Conservation (phyloP, 768 basidiomycete genomes). For the Neoboletus subvelutipes region DNA sequence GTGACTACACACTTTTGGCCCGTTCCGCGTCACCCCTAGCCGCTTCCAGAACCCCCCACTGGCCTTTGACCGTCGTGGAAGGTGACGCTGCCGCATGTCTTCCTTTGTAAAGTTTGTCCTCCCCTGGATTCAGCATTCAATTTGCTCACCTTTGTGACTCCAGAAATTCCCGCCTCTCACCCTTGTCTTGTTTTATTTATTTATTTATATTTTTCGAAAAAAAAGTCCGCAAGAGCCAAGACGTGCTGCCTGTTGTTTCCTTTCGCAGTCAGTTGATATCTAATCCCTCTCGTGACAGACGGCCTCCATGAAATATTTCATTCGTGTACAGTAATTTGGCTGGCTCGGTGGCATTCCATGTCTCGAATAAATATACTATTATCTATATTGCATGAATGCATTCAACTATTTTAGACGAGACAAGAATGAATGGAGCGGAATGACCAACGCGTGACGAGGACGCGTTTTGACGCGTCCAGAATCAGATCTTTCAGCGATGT, state of each 20-base stretch:
- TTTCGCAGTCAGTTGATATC: constrained; percentile 10
- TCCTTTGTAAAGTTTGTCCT: constrained; percentile 15
- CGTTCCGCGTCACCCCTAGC: constrained; percentile 7
- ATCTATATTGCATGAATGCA: background rate
- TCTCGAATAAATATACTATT: constrained; percentile 14
- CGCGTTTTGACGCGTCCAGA: constrained; percentile 28
- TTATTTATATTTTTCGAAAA: background rate
- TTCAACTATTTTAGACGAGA: constrained; percentile 3
- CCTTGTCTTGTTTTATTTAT: background rate
- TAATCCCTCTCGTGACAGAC: background rate
- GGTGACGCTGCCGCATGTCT: constrained; percentile 18
- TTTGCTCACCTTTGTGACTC: constrained; percentile 6
- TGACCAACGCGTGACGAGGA: constrained; percentile 26
- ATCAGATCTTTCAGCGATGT: constrained; percentile 16
- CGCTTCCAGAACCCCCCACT: constrained; percentile 21
- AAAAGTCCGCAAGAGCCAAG: background rate
- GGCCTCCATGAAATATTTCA: constrained; percentile 16
- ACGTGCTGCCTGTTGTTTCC: background rate
- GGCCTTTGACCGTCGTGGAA: constrained; percentile 22
- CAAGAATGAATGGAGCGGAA: constrained; percentile 17
- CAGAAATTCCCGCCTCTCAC: background rate
- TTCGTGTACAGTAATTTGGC: background rate
- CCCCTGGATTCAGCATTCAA: constrained; percentile 15
- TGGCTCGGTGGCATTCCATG: constrained; percentile 18
- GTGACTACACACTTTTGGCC: constrained; percentile 24